Conservation (phyloP, 2,329 filamentous ascomycete species). For the Hypomyces perniciosus region DNA sequence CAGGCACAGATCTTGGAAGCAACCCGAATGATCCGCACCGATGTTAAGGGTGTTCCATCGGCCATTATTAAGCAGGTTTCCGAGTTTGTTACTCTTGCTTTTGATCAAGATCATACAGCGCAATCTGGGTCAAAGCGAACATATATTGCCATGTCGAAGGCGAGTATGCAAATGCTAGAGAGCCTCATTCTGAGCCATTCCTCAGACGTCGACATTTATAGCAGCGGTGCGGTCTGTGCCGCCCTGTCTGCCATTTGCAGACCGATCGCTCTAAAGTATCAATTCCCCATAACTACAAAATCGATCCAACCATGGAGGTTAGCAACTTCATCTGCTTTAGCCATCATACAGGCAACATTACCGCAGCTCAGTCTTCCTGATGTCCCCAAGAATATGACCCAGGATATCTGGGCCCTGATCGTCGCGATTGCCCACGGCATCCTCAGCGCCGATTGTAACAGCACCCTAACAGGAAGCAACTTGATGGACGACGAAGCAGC, state of each 20-base stretch:
- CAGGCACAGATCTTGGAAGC: constrained; percentile 65
- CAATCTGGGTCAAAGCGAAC: constrained; percentile 54
- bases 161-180: constrained; percentile 66
- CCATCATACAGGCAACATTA: constrained; percentile 61
- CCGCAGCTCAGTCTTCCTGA: constrained; percentile 49
- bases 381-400: constrained; percentile 39
- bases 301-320: constrained; percentile 70
- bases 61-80: constrained; percentile 65
- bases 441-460: constrained; percentile 55
- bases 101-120: constrained; percentile 36
- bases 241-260: constrained; percentile 61
- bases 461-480: constrained; percentile 37
- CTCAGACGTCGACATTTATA: constrained; percentile 61
- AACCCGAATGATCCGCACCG: constrained; percentile 61
- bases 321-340: constrained; percentile 65
- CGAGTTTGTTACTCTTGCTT: constrained; percentile 66
- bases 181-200: constrained; percentile 54
- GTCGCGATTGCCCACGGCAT: constrained; percentile 63
- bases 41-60: constrained; percentile 58
- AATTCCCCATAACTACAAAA: constrained; percentile 66
- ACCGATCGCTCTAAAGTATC: constrained; percentile 75
- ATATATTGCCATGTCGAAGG: constrained; percentile 84
- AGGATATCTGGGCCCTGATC: constrained; percentile 64
- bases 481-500: constrained; percentile 69
- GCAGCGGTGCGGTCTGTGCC: constrained; percentile 57